Percentiles rank a stretch among this genome's conserved stretches.
phyloP scores from a whole-genome alignment of 208 protist species.

The Leishmania tarentolae region DNA sequence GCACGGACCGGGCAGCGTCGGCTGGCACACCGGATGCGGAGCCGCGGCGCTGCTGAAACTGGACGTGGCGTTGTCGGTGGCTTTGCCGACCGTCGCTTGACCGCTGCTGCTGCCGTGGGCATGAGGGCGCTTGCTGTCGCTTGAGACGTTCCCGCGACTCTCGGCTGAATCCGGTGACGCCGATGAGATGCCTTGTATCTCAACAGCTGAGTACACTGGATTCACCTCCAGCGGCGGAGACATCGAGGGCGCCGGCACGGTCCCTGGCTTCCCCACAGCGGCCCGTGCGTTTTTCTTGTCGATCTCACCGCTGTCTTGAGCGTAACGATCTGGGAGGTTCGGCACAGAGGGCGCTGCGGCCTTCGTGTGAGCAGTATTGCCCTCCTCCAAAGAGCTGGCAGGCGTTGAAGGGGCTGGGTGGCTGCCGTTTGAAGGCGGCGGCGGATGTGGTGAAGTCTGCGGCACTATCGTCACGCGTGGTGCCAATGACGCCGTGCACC shows the following conservation, averaged over 20 bases:
- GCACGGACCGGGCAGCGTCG: neutral
- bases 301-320: slow-evolving; percentile 3
- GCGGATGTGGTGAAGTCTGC: neutral
- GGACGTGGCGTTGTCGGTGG: neutral
- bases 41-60: neutral
- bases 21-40: neutral
- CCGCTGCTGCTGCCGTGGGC: neutral
- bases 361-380: neutral
- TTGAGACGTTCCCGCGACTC: neutral
- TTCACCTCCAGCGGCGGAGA: neutral
- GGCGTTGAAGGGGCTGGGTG: neutral
- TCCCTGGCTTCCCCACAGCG: neutral
- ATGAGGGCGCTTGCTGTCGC: slow-evolving; percentile 1
- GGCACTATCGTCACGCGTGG: neutral
- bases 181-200: slow-evolving; percentile 14
- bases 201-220: slow-evolving; percentile 22
- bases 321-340: slow-evolving; percentile 16
- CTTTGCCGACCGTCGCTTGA: neutral
- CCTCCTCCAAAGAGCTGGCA: neutral
- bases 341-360: neutral
- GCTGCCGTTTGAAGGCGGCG: neutral
- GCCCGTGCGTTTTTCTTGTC: neutral
- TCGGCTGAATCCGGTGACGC: neutral
- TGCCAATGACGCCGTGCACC: neutral
- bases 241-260: neutral